Base-by-base conservation (phyloP, 208 protist genomes). In the Leishmania amazonensis region DNA sequence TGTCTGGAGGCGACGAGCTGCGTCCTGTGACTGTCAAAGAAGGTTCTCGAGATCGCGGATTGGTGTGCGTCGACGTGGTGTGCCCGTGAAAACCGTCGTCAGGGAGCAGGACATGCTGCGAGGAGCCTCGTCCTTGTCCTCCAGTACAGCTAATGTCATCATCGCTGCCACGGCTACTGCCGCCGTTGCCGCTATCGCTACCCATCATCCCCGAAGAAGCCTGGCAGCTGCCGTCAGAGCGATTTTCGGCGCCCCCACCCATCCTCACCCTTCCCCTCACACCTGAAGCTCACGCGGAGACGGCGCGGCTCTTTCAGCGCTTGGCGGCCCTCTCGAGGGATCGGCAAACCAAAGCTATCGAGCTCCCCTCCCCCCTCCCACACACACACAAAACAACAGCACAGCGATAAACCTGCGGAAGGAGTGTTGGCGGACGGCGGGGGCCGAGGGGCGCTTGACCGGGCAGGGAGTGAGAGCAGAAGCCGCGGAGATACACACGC, bases 11-110 rank as follows among this genome's bases (percentile, higher is more conserved):
- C 15, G 68, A 77, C 0, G 58, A 53, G 75, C 65, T 76, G n/a
- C 57, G 67, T 0, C 75, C 76, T 19, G 81, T 49, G 19, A 53
- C 70, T 24, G 75, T 84, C 68, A 75, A 2, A n/a, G 81, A 80
- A 40, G 40, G 64, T 28, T 84, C 75, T 67, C 54, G 35, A 15
- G 42, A 68, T 58, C 49, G 75, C 31, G 54, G 42, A n/a, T 77
- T 31, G 15, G 68, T 79, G 58, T 80, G 54, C 24, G 70, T 67
- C 9, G 81, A 80, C 51, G 74, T 13, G 21, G 64, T 76, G 54
- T 64, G 31, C 53, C n/a, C 72, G 35, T 58, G 17, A 75, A 8
- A 7, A 8, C 45, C 45, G 45, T 24, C 45, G 4, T 21, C 45
- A 8, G 8, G 65, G 38, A 45, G 65, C 65, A 71, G 0, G 65